These are phyloP conservation scores for Sanguinoderma infundibulare DNA, from an alignment of 1,284 basidiomycete genomes.

Conservation along the genomic window DNA sequence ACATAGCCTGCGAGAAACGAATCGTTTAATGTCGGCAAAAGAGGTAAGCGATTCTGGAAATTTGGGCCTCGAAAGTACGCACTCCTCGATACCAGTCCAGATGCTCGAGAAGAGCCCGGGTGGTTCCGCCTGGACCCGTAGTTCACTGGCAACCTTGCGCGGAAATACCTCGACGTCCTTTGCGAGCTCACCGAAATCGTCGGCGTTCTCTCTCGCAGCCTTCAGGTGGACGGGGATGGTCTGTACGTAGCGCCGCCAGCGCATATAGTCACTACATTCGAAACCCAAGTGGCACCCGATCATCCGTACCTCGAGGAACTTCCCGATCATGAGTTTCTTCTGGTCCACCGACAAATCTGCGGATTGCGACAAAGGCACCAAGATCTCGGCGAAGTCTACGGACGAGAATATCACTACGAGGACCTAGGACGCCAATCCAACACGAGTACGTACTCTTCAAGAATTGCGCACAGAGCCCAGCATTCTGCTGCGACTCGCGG, in stretches of 20 bases:
- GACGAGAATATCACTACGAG: background rate
- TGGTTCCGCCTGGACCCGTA: constrained; percentile 33
- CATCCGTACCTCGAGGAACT: constrained; percentile 33
- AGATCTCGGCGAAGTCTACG: constrained; percentile 32
- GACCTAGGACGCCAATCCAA: background rate
- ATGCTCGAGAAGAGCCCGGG: constrained; percentile 28
- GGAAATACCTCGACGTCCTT: constrained; percentile 37
- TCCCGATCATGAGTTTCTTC: constrained; percentile 38
- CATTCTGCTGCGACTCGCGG: constrained; percentile 34
- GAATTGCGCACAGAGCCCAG: constrained; percentile 34
- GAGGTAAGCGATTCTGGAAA: background rate
- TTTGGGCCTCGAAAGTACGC: background rate
- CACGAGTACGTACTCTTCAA: constrained; percentile 26
- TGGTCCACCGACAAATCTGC: constrained; percentile 26
- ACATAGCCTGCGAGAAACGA: constrained; percentile 26
- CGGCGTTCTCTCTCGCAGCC: constrained; percentile 27
- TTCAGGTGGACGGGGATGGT: constrained; percentile 34
- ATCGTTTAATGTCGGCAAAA: background rate
- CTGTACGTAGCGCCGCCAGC: constrained; percentile 11
- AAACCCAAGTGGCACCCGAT: background rate
- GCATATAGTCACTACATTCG: background rate
- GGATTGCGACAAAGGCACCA: constrained; percentile 34
- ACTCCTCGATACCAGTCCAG: constrained; percentile 37
- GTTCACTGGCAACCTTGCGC: constrained; percentile 33
- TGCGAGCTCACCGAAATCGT: constrained; percentile 31